A percentile compares a stretch with the other conserved stretches of the same genome.
Evolutionary conservation across 2,329 filamentous ascomycete genomes (phyloP).

Genomic region (Colletotrichum phormii): DNA sequence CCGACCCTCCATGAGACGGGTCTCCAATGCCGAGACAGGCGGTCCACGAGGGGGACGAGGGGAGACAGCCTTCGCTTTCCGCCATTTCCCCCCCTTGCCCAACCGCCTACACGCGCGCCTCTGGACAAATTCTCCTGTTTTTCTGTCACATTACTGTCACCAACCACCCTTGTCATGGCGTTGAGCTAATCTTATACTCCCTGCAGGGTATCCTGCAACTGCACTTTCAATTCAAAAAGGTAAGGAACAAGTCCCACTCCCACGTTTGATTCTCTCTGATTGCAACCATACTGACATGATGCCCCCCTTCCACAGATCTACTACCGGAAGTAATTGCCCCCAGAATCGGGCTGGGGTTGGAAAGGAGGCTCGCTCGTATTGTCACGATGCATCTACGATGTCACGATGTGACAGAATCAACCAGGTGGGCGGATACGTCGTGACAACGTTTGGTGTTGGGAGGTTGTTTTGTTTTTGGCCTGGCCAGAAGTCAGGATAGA

Average conservation of each 20-base stretch:
- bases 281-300: conserved; percentile 37
- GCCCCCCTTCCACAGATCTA: conserved; percentile 57
- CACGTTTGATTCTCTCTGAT: neutral
- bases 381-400: conserved; percentile 12
- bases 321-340: conserved; percentile 61
- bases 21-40: conserved; percentile 17
- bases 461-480: neutral
- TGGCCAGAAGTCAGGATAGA: neutral
- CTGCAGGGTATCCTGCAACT: conserved; percentile 89
- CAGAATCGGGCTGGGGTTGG: neutral
- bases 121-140: neutral
- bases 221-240: conserved; percentile 99
- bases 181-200: conserved; percentile 43
- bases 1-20: conserved; percentile 10
- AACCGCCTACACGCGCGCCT: conserved; percentile 35
- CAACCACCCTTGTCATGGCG: conserved; percentile 36
- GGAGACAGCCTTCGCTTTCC: neutral
- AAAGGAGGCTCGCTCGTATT: neutral
- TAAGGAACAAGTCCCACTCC: conserved; percentile 51
- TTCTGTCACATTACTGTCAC: conserved; percentile 32
- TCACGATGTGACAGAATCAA: conserved; percentile 19
- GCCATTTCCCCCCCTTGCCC: neutral
- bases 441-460: conserved; percentile 3
- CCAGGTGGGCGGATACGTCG: neutral
- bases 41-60: neutral